Percentiles rank a stretch among this genome's conserved stretches.
Conservation (phyloP, 306 rosid genomes). For the Cucurbita pepo region DNA sequence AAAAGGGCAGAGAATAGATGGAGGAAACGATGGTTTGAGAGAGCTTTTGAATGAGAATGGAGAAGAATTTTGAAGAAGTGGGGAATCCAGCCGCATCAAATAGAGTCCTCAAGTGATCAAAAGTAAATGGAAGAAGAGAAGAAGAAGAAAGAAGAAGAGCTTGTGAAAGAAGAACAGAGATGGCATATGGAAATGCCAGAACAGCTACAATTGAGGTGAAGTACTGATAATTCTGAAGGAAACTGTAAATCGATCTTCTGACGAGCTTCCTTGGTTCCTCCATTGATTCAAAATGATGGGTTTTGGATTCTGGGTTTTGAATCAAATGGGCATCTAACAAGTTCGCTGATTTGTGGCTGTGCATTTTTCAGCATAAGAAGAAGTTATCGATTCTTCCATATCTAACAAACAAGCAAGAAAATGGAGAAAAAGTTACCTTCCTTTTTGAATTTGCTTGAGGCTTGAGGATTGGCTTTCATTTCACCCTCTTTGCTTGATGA, state of each 20-base stretch:
- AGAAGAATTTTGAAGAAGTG: constrained; percentile 42
- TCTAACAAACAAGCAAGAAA: neutral
- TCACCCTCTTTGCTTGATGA: neutral
- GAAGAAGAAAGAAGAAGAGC: constrained; percentile 32
- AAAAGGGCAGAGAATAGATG: constrained; percentile 53
- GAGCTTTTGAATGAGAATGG: constrained; percentile 47
- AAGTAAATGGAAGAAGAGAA: constrained; percentile 27
- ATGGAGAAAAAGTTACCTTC: neutral
- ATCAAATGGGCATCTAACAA: too few relatives aligned
- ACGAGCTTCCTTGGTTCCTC: constrained; percentile 43
- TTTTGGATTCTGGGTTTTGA: too few relatives aligned
- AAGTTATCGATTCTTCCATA: neutral
- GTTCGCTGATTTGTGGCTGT: neutral
- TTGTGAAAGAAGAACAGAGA: constrained; percentile 56
- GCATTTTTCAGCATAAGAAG: neutral
- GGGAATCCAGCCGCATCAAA: constrained; percentile 81
- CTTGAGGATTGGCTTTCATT: neutral
- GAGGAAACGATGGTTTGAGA: constrained; percentile 68
- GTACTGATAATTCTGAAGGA: constrained; percentile 60
- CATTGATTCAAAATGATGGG: constrained; percentile 22
- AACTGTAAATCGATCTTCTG: constrained; percentile 52
- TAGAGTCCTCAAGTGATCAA: constrained; percentile 33
- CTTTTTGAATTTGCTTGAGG: neutral
- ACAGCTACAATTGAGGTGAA: constrained; percentile 53
- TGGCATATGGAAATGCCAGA: constrained; percentile 67